phyloP scores from a whole-genome alignment of 768 basidiomycete genomes.

The Macrolepiota dolichaula region DNA sequence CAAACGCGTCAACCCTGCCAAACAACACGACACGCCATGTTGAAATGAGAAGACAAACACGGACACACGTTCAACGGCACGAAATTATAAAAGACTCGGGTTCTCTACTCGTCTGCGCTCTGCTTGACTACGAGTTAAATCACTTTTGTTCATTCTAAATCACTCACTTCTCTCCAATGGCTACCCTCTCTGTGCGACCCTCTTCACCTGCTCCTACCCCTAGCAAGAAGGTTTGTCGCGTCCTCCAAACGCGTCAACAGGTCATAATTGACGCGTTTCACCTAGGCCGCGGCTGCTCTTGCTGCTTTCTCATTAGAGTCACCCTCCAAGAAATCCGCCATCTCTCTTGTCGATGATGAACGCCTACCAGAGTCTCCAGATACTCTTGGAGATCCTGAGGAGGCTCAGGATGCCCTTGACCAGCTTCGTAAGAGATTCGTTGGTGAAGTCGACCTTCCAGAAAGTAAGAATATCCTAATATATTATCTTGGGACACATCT shows the following conservation, averaged over 20 bases:
- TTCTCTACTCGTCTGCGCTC: constrained; percentile 6
- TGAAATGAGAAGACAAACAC: constrained; percentile 28
- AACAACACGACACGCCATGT: constrained; percentile 18
- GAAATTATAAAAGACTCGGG: constrained; percentile 19
- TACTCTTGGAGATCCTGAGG: constrained; percentile 29
- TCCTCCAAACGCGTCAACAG: constrained; percentile 11
- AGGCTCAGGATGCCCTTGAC: constrained; percentile 6
- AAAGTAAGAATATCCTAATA: constrained; percentile 35
- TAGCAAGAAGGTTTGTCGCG: constrained; percentile 45
- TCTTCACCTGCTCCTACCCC: constrained; percentile 38
- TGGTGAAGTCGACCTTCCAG: constrained; percentile 69
- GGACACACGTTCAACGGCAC: constrained; percentile 27
- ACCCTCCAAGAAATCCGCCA: constrained; percentile 20
- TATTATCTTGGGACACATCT: constrained; percentile 32
- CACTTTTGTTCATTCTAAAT: neutral
- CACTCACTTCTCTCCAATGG: constrained; percentile 22
- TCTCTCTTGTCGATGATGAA: constrained; percentile 28
- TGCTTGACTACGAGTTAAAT: constrained; percentile 1
- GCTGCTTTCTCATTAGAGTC: constrained; percentile 41
- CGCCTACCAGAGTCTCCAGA: constrained; percentile 32
- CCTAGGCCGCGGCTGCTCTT: constrained; percentile 41
- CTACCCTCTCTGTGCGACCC: constrained; percentile 25
- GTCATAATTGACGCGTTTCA: constrained; percentile 7
- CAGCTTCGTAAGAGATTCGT: constrained; percentile 51
- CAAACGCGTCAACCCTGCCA: constrained; percentile 13